Evolutionary conservation across 352 stramenopile genomes (phyloP).

Genomic region (Globisporangium megalacanthum): DNA sequence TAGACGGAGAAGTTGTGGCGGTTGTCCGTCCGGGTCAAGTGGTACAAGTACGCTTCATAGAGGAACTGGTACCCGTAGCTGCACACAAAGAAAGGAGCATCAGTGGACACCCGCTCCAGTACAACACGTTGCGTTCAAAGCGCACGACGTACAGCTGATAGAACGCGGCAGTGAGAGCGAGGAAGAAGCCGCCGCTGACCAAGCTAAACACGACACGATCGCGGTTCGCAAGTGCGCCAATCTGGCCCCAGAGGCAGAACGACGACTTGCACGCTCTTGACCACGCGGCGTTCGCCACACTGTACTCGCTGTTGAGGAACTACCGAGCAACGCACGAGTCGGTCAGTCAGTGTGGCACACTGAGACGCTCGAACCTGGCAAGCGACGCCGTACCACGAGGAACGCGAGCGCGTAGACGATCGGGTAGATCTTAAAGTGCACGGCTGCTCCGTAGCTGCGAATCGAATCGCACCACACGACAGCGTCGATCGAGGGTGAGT

Average conservation of each 20-base stretch:
- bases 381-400: constrained; percentile 53
- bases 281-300: constrained; percentile 39
- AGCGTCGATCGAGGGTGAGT: not conserved
- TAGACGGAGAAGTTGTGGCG: constrained; percentile 99
- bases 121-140: not conserved
- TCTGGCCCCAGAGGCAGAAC: constrained; percentile 44
- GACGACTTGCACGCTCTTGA: constrained; percentile 40
- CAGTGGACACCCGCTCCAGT: not conserved
- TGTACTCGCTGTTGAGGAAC: constrained; percentile 72
- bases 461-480: not conserved
- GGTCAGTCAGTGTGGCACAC: too few species aligned
- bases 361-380: not conserved
- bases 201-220: constrained; percentile 88
- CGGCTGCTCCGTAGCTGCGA: constrained; percentile 89
- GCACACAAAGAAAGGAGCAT: not conserved
- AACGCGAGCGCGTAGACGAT: constrained; percentile 95
- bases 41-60: constrained; percentile 97
- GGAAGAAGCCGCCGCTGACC: constrained; percentile 84
- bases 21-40: constrained; percentile 97
- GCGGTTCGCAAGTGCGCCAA: constrained; percentile 49
- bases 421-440: constrained; percentile 99
- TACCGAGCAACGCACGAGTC: constrained; percentile 11
- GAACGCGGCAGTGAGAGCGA: constrained; percentile 74
- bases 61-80: constrained; percentile 92
- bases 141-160: constrained; percentile 69